Base-by-base conservation (phyloP, 768 basidiomycete genomes). In the Collybia nuda region DNA sequence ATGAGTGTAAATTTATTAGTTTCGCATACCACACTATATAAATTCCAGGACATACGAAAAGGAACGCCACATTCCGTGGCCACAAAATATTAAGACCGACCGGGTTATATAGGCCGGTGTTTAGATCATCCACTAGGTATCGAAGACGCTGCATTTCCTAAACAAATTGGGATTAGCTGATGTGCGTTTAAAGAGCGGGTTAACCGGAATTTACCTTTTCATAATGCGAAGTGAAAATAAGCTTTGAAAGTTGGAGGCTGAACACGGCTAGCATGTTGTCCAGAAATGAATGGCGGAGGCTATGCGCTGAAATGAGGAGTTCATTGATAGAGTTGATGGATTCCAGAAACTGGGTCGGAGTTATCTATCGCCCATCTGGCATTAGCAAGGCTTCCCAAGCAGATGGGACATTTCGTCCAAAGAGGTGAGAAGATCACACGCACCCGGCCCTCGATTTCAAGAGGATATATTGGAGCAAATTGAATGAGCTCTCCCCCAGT, bases 401-500 rank as follows among this genome's bases (percentile, higher is more conserved):
- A 24, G 8, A 36, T 32, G 32, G 32, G 32, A 51, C 40, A 46
- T 36, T 32, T 40, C 21, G n/a, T 24, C 18, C 17, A 28, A 24
- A 26, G 24, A 17, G 3, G 32, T 9, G 32, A 21, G 21, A 22
- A 53, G 21, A 29, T 43, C 18, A 45, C 35, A 73, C 90, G 62
- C 60, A 96, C 94, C 67, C 97, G 79, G 40, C 93, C 92, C 58
- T 98, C 95, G 5, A 99, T 75, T 67, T 99, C 97, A 37, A 95
- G 70, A 1, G 93, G 94, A 67, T 88, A 99, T 56, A 86, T 82
- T 0, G 92, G 80, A 28, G 90, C 79, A 66, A 99, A 97, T 69
- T 98, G 96, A 24, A 85, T 80, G 6, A 95, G 74, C 64, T 98
- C 96, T 2, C 96, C 97, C 0, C 86, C 85, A 12, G 75, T 81